Base-by-base conservation (phyloP, 2,329 filamentous ascomycete species). In the Cladosporium sp. region DNA sequence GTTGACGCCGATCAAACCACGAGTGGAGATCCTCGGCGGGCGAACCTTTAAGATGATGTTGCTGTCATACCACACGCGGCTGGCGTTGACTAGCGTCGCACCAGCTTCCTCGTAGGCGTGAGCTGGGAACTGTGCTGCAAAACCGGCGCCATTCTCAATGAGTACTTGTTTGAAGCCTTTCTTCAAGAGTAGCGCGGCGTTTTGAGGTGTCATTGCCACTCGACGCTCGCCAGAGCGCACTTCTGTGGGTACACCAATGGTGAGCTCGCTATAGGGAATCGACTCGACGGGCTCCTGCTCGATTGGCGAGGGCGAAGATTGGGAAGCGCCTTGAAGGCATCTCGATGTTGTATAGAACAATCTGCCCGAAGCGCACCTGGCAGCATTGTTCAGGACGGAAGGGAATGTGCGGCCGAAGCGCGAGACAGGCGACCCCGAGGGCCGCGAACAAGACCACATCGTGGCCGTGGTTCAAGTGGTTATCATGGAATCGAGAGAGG, bases 31-130 rank as follows among this genome's bases (percentile, higher is more conserved):
- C 60, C 86, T 89, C 0, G 92, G 92, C 1, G 89, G 87, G 49
- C 92, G 88, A 63, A 97, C 92, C 77, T 96, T 96, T 71, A 97
- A 84, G 13, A 96, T 80, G 69, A 96, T 91, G 74, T 96, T 87
- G 67, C 90, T 88, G 63, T 88, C 83, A 6, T 85, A 83, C 89
- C 91, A 96, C 69, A 96, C 83, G n/a, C 81, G 82, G 34, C 84
- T 82, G 36, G 84, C 82, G 69, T 92, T 89, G 51, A 92, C 90
- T 3, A 96, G 79, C 16, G 87, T 92, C 5, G 91, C 93, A 13
- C 93, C 93, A 1, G 91, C 91, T 69, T 88, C 84, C 71, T 89
- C 85, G 72, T 96, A 96, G 36, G 88, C 91, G 46, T 88, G 83
- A 69, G 96, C 92, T 2, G 85, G 85, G 71, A 96, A 93, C 66